Percentiles rank a stretch among this genome's conserved stretches.
Conservation (phyloP, 192 early-diverging fungal genomes). For the Dispira parvispora region DNA sequence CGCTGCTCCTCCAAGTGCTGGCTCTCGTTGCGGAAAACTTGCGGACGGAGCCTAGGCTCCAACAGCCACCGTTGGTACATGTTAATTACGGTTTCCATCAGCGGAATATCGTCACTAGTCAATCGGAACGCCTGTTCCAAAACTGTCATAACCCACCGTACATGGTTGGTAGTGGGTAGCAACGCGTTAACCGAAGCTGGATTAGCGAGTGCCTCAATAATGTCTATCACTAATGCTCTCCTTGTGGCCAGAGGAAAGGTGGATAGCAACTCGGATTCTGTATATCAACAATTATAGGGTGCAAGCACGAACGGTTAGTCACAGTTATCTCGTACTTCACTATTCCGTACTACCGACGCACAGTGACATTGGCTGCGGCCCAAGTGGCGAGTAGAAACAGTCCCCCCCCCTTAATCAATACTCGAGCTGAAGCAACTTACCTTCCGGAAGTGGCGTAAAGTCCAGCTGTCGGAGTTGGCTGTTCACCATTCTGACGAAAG, state of each 20-base stretch:
- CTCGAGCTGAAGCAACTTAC: no score
- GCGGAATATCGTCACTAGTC: conserved; percentile 54
- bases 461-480: no score
- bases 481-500: no score
- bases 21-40: conserved; percentile 31
- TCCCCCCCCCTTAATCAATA: no score
- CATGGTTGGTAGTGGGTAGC: conserved; percentile 29
- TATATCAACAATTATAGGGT: no score
- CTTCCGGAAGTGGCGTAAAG: no score
- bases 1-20: conserved; percentile 34
- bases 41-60: conserved; percentile 37
- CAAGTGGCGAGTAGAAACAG: no score
- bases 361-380: no score
- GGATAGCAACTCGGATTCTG: conserved; percentile 3
- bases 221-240: background rate
- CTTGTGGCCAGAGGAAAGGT: conserved; percentile 3
- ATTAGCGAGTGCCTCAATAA: background rate
- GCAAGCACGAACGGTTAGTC: no score
- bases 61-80: conserved; percentile 69
- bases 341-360: background rate
- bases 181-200: background rate
- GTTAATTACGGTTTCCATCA: conserved; percentile 41
- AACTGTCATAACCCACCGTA: conserved; percentile 71
- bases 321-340: no score
- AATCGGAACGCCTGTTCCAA: conserved; percentile 68